Evolutionary conservation across 768 basidiomycete genomes (phyloP).

Genomic region (Cystobasidiopsis lactophilus): DNA sequence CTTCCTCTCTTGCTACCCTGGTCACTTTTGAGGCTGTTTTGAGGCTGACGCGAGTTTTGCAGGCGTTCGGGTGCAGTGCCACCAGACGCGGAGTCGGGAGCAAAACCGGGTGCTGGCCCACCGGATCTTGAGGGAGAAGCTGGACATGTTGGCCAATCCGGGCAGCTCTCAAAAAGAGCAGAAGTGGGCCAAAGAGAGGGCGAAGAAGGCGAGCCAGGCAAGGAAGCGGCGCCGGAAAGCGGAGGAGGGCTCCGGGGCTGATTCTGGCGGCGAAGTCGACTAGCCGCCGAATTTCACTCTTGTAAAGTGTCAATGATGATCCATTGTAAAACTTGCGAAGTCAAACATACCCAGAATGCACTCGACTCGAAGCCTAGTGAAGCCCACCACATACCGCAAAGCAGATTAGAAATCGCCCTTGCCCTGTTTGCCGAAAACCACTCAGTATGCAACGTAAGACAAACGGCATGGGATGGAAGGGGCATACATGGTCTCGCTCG

Average conservation of each 20-base stretch:
- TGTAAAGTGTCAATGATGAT: too few species aligned
- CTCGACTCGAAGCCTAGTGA: too few species aligned
- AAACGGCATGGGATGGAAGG: too few species aligned
- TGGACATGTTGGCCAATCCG: slow-evolving; percentile 7
- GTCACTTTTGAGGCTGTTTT: background rate
- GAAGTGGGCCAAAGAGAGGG: slow-evolving; percentile 7
- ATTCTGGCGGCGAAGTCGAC: background rate
- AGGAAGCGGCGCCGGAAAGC: slow-evolving; percentile 6
- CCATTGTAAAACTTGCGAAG: too few species aligned
- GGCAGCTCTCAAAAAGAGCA: slow-evolving; percentile 5
- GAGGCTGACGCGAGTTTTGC: background rate
- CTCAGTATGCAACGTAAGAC: too few species aligned
- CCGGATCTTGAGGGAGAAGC: slow-evolving; percentile 7
- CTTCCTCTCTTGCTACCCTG: too few species aligned
- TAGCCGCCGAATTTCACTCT: background rate
- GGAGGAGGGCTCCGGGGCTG: background rate
- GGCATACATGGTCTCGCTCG: too few species aligned
- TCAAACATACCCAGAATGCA: too few species aligned
- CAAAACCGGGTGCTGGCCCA: slow-evolving; percentile 6
- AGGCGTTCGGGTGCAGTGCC: slow-evolving; percentile 12
- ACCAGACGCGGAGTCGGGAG: slow-evolving; percentile 8
- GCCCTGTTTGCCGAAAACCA: too few species aligned
- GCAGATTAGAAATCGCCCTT: too few species aligned
- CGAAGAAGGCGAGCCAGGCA: slow-evolving; percentile 7
- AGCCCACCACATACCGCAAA: too few species aligned